These are phyloP conservation scores for Annulohypoxylon stygium DNA, from an alignment of 495 filamentous ascomycete species.

Conservation along the genomic window DNA sequence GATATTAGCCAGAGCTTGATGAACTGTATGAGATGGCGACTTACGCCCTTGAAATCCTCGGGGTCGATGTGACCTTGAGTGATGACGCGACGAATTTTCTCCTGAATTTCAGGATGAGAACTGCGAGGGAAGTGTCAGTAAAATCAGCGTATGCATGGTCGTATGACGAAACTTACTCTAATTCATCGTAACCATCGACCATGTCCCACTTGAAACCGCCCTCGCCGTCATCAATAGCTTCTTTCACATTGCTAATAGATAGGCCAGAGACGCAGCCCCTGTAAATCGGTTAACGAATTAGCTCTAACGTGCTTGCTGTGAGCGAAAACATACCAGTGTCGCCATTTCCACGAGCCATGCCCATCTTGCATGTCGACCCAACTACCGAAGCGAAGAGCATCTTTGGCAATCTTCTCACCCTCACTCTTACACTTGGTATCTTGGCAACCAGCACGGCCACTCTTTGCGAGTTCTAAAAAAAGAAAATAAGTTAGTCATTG, in stretches of 20 bases:
- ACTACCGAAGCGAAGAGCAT: constrained; percentile 76
- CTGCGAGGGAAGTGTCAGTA: constrained; percentile 36
- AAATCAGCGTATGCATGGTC: neutral
- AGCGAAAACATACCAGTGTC: constrained; percentile 76
- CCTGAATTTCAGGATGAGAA: constrained; percentile 64
- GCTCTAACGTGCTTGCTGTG: constrained; percentile 10
- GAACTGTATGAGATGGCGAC: constrained; percentile 42
- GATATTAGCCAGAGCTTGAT: constrained; percentile 36
- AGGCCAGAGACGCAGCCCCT: constrained; percentile 87
- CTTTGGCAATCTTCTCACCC: constrained; percentile 79
- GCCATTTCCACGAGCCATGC: constrained; percentile 70
- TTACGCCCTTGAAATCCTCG: constrained; percentile 83
- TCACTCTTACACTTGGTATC: constrained; percentile 74
- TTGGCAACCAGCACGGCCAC: constrained; percentile 74
- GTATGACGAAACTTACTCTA: constrained; percentile 57
- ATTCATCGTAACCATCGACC: constrained; percentile 80
- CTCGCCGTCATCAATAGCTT: constrained; percentile 53
- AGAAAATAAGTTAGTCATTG: constrained; percentile 38
- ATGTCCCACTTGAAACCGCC: constrained; percentile 58
- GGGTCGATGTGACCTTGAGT: constrained; percentile 79
- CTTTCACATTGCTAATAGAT: constrained; percentile 68
- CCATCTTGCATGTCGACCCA: constrained; percentile 67
- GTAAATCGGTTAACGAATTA: constrained; percentile 15
- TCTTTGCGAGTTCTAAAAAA: constrained; percentile 69
- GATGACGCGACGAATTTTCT: constrained; percentile 72